Evolutionary conservation across 2,329 filamentous ascomycete species (phyloP).

Genomic region (Chalara sp.): DNA sequence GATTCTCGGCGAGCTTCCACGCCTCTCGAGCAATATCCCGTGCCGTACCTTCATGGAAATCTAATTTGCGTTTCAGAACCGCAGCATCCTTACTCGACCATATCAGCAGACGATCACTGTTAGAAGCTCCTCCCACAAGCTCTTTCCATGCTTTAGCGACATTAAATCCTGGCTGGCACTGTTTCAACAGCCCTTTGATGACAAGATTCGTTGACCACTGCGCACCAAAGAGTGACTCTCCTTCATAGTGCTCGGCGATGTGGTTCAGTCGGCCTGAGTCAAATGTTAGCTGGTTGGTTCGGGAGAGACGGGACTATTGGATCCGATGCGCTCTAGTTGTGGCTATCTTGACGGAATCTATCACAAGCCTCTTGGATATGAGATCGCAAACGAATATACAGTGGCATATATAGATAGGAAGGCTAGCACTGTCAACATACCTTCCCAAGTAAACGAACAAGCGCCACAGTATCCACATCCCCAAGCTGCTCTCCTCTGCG

Average conservation of each 20-base stretch:
- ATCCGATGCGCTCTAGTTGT: too few relatives aligned
- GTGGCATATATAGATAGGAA: too few relatives aligned
- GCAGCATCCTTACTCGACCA: conserved; percentile 12
- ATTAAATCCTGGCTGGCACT: conserved; percentile 12
- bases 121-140: conserved; percentile 1
- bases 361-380: too few relatives aligned
- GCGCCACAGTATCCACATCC: too few relatives aligned
- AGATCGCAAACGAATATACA: too few relatives aligned
- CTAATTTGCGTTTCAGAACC: conserved; percentile 13
- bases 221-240: conserved; percentile 5
- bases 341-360: too few relatives aligned
- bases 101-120: conserved; percentile 6
- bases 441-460: too few relatives aligned
- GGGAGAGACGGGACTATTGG: not conserved
- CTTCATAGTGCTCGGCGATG: conserved; percentile 20
- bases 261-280: conserved; percentile 15
- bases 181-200: conserved; percentile 17
- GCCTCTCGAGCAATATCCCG: conserved; percentile 2
- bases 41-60: conserved; percentile 13
- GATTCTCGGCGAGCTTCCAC: conserved; percentile 3
- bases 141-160: conserved; percentile 12
- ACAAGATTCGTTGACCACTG: conserved; percentile 15
- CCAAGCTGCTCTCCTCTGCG: too few relatives aligned
- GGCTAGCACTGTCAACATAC: too few relatives aligned
- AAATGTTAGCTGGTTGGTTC: not conserved